Base-by-base conservation (phyloP, 2,329 filamentous ascomycete species). In the Claviceps paspali region DNA sequence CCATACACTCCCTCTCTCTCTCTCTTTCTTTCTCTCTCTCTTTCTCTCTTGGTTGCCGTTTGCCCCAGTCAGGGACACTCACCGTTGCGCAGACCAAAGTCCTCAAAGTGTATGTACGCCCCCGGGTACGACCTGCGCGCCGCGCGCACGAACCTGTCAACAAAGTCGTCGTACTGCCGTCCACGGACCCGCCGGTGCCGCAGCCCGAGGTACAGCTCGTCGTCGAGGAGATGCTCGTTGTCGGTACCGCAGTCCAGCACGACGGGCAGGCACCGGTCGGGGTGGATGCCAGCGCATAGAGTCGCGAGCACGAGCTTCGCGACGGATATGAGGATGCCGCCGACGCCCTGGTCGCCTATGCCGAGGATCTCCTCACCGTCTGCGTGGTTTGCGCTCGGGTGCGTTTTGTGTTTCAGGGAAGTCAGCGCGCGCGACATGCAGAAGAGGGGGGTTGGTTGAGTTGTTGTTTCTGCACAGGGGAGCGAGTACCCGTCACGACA, bases 21-120 rank as follows among this genome's bases (percentile, higher is more conserved):
- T 22, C 21, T 22, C 21, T 22, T 22, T 8, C 8, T 22, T 8
- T 22, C 21, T 22, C n/a, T 22, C 21, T 22, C 21, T 22, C 8
- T 8, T 22, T 22, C 21, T 22, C 8, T 22, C 8, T 22, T 22
- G 5, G 21, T 5, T 5, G 21, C 21, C 5, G 21, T 8, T n/a
- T 28, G 10, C 2, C 2, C 11, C 2, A 5, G 5, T n/a, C n/a
- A n/a, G n/a, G n/a, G n/a, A 9, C n/a, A 42, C 57, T 44, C 42
- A 70, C 71, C 73, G 49, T 93, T 93, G 1, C 57, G 56, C 1
- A 92, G 60, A 1, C 84, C 85, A 60, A 93, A 92, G 51, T 93
- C 86, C 49, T 93, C 83, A 48, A 92, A 93, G 50, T 93, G 85
- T 15, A 93, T 79, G 48, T 87, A 88, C 0, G 86, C 84, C 32